phyloP scores from a whole-genome alignment of 495 filamentous ascomycete genomes.

The Neurospora sp. region DNA sequence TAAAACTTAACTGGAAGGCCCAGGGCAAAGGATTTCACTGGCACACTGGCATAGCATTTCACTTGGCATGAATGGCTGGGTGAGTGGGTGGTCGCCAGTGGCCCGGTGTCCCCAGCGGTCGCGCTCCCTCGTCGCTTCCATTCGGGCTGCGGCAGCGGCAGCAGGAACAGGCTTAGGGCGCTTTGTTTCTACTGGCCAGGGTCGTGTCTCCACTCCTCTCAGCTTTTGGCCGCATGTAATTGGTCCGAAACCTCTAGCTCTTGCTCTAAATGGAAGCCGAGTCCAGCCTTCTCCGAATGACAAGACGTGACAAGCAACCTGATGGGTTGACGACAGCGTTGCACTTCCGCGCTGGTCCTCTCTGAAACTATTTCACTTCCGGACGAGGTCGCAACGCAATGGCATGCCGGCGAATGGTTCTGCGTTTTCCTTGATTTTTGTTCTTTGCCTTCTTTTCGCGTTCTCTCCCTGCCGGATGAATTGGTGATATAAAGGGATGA shows the following conservation, averaged over 20 bases:
- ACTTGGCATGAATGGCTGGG: background rate
- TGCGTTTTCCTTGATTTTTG: background rate
- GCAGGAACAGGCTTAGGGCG: background rate
- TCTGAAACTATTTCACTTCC: background rate
- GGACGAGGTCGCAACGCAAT: background rate
- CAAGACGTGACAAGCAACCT: slow-evolving; percentile 2
- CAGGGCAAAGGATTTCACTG: background rate
- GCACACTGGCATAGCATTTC: background rate
- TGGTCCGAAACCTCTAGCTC: slow-evolving; percentile 6
- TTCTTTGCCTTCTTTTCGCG: background rate
- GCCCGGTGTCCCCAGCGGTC: background rate
- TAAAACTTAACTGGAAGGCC: background rate
- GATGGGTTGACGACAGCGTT: background rate
- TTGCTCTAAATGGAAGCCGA: slow-evolving; percentile 10
- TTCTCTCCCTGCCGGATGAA: background rate
- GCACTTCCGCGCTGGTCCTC: background rate
- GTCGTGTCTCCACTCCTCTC: background rate
- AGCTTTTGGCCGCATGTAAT: background rate
- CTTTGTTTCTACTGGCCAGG: background rate
- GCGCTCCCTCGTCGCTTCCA: background rate
- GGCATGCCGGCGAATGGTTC: background rate
- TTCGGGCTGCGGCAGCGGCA: background rate
- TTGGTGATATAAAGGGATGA: background rate
- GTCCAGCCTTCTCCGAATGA: slow-evolving; percentile 21
- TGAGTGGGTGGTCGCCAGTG: background rate